Evolutionary conservation across 306 rosid genomes (phyloP).

Genomic region (Citrullus mucosospermus): DNA sequence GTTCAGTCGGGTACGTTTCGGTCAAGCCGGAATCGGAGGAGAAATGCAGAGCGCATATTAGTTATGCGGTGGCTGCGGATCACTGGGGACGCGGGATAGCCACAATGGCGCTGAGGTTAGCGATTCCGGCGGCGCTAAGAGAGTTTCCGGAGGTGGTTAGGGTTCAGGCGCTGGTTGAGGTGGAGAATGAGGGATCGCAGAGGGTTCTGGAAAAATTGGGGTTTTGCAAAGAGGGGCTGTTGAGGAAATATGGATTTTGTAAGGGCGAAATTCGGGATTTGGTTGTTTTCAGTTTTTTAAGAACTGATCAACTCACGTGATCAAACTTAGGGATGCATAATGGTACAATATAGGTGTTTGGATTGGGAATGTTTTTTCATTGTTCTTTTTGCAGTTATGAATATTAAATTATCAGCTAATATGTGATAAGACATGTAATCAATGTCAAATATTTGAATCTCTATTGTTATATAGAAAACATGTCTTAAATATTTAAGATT

Average conservation of each 20-base stretch:
- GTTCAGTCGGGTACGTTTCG: conserved; percentile 19
- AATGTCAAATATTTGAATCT: too few relatives aligned
- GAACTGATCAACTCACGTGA: conserved; percentile 6
- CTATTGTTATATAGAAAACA: too few relatives aligned
- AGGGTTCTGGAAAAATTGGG: conserved; percentile 41
- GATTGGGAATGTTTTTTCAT: too few relatives aligned
- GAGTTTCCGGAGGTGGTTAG: conserved; percentile 26
- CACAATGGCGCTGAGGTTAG: conserved; percentile 25
- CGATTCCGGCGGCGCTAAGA: conserved; percentile 14
- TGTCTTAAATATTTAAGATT: too few relatives aligned
- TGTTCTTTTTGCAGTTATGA: too few relatives aligned
- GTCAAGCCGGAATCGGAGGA: conserved; percentile 19
- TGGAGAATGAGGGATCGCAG: conserved; percentile 38
- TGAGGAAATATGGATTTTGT: conserved; percentile 34
- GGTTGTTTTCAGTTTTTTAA: conserved; percentile 15
- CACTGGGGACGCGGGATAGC: conserved; percentile 44
- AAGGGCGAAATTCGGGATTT: conserved; percentile 34
- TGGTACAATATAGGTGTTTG: too few relatives aligned
- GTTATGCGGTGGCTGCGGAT: conserved; percentile 29
- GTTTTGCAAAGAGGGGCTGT: conserved; percentile 31
- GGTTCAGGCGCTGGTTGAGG: conserved; percentile 38
- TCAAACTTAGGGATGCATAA: background rate
- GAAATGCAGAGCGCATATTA: conserved; percentile 24
- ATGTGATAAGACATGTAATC: too few relatives aligned
- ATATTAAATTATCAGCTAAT: too few relatives aligned